Evolutionary conservation across 495 filamentous ascomycete genomes (phyloP), one percentile per base, ranked within the genome.

Genomic region (Massariosphaeria phaeospora): DNA sequence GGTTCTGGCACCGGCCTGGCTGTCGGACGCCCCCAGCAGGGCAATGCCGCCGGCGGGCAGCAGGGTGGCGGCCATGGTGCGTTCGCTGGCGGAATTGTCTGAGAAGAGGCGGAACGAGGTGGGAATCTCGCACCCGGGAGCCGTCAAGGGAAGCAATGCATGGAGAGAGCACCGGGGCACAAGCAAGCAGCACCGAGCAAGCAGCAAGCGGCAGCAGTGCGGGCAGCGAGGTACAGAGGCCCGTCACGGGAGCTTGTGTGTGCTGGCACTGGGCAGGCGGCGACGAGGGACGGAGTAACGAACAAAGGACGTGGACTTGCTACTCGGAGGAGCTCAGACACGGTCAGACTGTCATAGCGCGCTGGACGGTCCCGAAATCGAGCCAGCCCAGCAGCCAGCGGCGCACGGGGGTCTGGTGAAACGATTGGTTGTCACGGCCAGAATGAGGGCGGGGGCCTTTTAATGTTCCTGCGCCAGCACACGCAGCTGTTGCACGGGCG

Each of bases 321-420:
- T 61, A 46, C 30, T 46, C 34, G 51, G 41, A 40, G 49, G 43
- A 48, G n/a, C 50, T 62, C 52, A 52, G 58, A 62, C 52, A 46
- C 56, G 52, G 53, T 59, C 60, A 63, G 61, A 59, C 47, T 59
- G 61, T 63, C 61, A 59, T 59, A 63, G 61, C 61, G 61, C 61
- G 45, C 47, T 56, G 54, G 41, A n/a, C n/a, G n/a, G n/a, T 44
- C 34, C 59, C 54, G 48, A 36, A 59, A 58, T 53, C 31, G 60
- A 63, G 41, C 55, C 49, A 55, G 43, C n/a, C n/a, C n/a, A n/a
- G n/a, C n/a, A n/a, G n/a, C n/a, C n/a, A 31, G 33, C 12, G 11
- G 50, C 43, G 42, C 50, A 54, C 55, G 46, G 54, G 50, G 55
- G 46, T 53, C 56, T 31, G 55, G 50, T 63, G 61, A 63, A 63